phyloP scores from a whole-genome alignment of 495 filamentous ascomycete species.

The Barbatosphaeria neglecta region DNA sequence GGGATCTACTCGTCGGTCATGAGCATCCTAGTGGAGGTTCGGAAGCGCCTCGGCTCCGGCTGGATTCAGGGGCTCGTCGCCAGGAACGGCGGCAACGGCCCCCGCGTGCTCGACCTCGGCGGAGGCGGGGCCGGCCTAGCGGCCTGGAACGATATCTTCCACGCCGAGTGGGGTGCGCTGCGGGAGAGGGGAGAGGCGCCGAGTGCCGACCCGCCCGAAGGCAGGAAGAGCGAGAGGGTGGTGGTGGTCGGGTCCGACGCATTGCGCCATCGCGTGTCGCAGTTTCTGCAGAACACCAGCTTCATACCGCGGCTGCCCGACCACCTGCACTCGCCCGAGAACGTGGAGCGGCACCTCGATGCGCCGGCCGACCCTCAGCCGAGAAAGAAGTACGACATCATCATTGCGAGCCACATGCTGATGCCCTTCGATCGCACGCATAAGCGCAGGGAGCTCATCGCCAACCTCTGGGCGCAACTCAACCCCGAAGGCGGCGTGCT shows the following conservation, averaged over 20 bases:
- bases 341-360: constrained; percentile 30
- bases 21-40: constrained; percentile 68
- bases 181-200: constrained; percentile 33
- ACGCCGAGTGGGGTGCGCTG: constrained; percentile 66
- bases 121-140: constrained; percentile 71
- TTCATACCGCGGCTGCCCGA: constrained; percentile 93
- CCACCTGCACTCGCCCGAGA: constrained; percentile 50
- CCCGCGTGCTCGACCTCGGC: constrained; percentile 75
- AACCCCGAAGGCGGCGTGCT: constrained; percentile 78
- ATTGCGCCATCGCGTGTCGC: constrained; percentile 64
- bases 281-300: constrained; percentile 73
- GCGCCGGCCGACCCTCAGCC: constrained; percentile 27
- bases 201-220: constrained; percentile 18
- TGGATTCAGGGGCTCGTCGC: constrained; percentile 64
- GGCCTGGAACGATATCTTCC: constrained; percentile 74
- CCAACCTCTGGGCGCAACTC: constrained; percentile 82
- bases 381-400: constrained; percentile 76
- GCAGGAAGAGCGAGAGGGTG: constrained; percentile 27
- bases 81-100: constrained; percentile 51
- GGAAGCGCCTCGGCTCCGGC: constrained; percentile 67
- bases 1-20: constrained; percentile 64
- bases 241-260: constrained; percentile 35
- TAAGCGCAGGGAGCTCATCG: constrained; percentile 59
- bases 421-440: constrained; percentile 60
- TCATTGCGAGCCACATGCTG: constrained; percentile 77